phyloP scores from a whole-genome alignment of 2,329 filamentous ascomycete genomes.

The Pseudogymnoascus sp. region DNA sequence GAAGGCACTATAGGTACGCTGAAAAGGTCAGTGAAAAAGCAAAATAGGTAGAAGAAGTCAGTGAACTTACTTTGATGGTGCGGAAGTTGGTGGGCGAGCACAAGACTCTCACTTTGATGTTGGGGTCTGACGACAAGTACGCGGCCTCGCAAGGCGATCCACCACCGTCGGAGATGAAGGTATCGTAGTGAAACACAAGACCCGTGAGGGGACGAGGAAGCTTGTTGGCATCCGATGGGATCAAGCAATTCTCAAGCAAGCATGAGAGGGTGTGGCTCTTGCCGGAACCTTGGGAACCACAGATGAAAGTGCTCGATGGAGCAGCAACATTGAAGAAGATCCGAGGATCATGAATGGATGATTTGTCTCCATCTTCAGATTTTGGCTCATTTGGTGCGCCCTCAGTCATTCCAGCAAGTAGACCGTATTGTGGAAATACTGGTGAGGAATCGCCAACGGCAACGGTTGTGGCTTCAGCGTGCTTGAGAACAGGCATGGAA shows the following conservation, averaged over 20 bases:
- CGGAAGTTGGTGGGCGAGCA: slow-evolving; percentile 43
- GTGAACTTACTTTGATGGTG: slow-evolving; percentile 30
- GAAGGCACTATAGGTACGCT: slow-evolving; percentile 34
- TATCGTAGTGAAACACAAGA: slow-evolving; percentile 51
- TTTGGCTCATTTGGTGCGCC: neutral
- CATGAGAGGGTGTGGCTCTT: slow-evolving; percentile 56
- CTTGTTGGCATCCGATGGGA: slow-evolving; percentile 33
- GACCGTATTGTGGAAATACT: slow-evolving; percentile 23
- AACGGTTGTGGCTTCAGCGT: neutral
- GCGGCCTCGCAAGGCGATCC: slow-evolving; percentile 46
- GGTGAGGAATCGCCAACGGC: neutral
- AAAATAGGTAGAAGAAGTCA: neutral
- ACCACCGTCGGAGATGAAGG: slow-evolving; percentile 33
- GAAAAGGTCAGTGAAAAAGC: neutral
- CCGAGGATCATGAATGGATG: slow-evolving; percentile 20
- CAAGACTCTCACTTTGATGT: slow-evolving; percentile 43
- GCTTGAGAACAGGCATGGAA: slow-evolving; percentile 18
- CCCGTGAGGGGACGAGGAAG: slow-evolving; percentile 44
- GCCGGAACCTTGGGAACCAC: slow-evolving; percentile 55
- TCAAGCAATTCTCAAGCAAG: slow-evolving; percentile 44
- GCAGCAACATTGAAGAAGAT: slow-evolving; percentile 47
- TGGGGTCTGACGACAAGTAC: slow-evolving; percentile 40
- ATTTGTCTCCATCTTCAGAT: neutral
- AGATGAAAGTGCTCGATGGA: slow-evolving; percentile 55
- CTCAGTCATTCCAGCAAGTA: slow-evolving; percentile 20